Conservation (phyloP, 306 rosid genomes). For the Hippophae gyantsensis region DNA sequence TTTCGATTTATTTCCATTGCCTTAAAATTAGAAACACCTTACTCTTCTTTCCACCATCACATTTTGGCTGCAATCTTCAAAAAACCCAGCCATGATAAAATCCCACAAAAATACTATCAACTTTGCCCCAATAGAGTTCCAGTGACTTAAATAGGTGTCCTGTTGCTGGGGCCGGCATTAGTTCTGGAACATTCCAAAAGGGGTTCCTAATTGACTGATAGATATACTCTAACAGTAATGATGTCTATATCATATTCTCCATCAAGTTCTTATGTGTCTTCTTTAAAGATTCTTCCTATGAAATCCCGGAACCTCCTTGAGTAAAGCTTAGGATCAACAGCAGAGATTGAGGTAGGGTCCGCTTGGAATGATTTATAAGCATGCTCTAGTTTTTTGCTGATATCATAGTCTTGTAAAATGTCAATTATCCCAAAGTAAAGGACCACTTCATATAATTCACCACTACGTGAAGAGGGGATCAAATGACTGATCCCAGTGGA, state of each 20-base stretch:
- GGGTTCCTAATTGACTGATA: constrained; percentile 1
- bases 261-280: constrained; percentile 45
- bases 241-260: not conserved
- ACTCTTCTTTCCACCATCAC: constrained; percentile 19
- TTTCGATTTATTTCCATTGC: constrained; percentile 22
- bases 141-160: constrained; percentile 1
- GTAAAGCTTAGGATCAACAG: constrained; percentile 95
- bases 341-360: constrained; percentile 80
- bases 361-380: constrained; percentile 90
- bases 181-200: no score
- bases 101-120: constrained; percentile 4
- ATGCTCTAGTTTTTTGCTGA: constrained; percentile 91
- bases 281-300: constrained; percentile 65
- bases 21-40: constrained; percentile 39
- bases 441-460: constrained; percentile 62
- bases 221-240: constrained; percentile 13
- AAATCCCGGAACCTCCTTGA: constrained; percentile 89
- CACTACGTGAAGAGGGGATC: constrained; percentile 59
- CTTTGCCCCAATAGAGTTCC: not conserved
- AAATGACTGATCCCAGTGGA: constrained; percentile 54
- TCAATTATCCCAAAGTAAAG: constrained; percentile 88
- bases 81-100: constrained; percentile 39
- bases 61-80: constrained; percentile 32
- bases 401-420: constrained; percentile 89
- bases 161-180: not conserved